phyloP scores from a whole-genome alignment of 306 rosid species.

The Mimosa bimucronata region DNA sequence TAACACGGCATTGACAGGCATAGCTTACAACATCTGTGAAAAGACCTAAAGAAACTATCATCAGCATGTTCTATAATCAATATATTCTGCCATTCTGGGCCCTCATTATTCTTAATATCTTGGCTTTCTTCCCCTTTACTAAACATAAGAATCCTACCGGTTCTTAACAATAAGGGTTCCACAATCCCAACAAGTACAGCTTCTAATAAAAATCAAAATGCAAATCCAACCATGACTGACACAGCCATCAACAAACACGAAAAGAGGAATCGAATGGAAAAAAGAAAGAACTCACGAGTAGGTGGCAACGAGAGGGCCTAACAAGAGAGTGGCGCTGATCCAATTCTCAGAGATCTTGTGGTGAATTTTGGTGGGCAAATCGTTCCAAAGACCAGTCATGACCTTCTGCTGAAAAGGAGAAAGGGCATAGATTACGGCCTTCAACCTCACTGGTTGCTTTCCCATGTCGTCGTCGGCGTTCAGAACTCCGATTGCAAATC shows the following conservation, averaged over 20 bases:
- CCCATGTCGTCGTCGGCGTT: constrained; percentile 59
- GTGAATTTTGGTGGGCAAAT: constrained; percentile 71
- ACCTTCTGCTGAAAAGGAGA: constrained; percentile 96
- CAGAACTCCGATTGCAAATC: neutral
- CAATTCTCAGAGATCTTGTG: constrained; percentile 94
- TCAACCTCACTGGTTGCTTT: constrained; percentile 69
- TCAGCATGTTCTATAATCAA: neutral
- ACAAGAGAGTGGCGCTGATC: constrained; percentile 74
- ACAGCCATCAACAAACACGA: neutral
- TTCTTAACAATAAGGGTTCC: neutral
- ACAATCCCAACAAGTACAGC: neutral
- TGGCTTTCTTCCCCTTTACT: neutral
- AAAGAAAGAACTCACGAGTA: constrained; percentile 45
- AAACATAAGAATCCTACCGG: neutral
- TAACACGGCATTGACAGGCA: neutral
- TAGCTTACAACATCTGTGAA: neutral
- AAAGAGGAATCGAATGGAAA: too few relatives aligned
- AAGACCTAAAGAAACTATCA: neutral
- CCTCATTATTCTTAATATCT: neutral
- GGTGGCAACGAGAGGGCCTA: constrained; percentile 65
- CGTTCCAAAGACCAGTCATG: constrained; percentile 84
- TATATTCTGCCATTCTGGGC: neutral
- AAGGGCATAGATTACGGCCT: constrained; percentile 74
- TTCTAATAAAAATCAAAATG: neutral
- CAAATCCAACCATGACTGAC: neutral